Evolutionary conservation across 495 filamentous ascomycete species (phyloP).

Genomic region (Trichoderma erinaceum): DNA sequence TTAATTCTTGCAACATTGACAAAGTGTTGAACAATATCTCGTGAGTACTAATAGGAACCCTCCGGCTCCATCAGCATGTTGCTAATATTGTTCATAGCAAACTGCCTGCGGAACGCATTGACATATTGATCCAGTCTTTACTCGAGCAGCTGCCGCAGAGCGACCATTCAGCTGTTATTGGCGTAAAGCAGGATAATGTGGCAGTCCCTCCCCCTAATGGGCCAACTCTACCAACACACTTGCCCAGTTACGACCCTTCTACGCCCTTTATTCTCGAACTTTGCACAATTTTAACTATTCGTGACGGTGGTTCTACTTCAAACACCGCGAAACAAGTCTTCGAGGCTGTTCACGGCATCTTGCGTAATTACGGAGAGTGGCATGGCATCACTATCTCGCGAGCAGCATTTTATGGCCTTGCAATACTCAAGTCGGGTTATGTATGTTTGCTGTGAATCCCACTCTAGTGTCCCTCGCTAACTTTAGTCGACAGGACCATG

Average conservation of each 20-base stretch:
- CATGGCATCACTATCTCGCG: conserved; percentile 78
- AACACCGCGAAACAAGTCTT: conserved; percentile 70
- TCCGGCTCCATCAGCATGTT: not conserved
- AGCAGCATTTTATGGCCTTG: conserved; percentile 79
- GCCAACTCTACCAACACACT: conserved; percentile 42
- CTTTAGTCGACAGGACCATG: conserved; percentile 56
- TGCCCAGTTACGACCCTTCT: conserved; percentile 74
- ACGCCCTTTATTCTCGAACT: conserved; percentile 85
- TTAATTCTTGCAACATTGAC: conserved; percentile 80
- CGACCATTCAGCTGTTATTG: conserved; percentile 71
- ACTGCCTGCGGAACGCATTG: conserved; percentile 60
- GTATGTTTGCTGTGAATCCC: conserved; percentile 44
- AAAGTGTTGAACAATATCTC: conserved; percentile 80
- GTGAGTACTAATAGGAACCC: conserved; percentile 41
- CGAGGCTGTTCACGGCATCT: conserved; percentile 69
- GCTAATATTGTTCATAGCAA: conserved; percentile 42
- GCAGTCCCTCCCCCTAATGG: conserved; percentile 52
- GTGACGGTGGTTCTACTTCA: conserved; percentile 65
- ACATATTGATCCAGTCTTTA: conserved; percentile 63
- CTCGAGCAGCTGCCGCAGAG: conserved; percentile 84
- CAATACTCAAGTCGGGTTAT: conserved; percentile 77
- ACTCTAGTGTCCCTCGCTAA: not conserved
- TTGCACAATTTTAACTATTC: conserved; percentile 74
- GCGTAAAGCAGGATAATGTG: conserved; percentile 76
- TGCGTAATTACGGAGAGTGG: conserved; percentile 69